Evolutionary conservation across 2,329 filamentous ascomycete species (phyloP).

Genomic region (Venturiaceae sp.): DNA sequence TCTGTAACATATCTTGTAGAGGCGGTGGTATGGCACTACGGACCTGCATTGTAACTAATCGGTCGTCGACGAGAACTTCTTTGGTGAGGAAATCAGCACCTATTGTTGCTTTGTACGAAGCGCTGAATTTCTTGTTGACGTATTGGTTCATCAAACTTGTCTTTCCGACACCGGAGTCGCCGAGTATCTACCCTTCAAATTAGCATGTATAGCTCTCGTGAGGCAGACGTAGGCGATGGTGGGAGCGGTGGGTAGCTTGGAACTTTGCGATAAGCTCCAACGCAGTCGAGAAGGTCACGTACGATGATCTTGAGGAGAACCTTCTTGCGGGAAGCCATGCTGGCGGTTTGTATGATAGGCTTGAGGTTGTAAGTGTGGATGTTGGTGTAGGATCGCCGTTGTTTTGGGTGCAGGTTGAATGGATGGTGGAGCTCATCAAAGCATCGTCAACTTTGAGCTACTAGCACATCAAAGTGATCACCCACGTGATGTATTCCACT

Average conservation of each 20-base stretch:
- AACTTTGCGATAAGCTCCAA: conserved; percentile 8
- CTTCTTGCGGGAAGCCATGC: conserved; percentile 79
- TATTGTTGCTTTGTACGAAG: conserved; percentile 99
- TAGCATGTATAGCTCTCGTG: conserved; percentile 10
- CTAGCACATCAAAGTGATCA: no score
- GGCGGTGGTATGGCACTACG: conserved; percentile 11
- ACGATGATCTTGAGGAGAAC: conserved; percentile 70
- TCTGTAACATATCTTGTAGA: neutral
- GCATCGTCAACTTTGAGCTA: no score
- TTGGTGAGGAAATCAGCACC: conserved; percentile 97
- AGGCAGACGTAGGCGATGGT: conserved; percentile 4
- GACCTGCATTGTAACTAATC: conserved; percentile 97
- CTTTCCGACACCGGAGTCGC: conserved; percentile 97
- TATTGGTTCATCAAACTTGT: conserved; percentile 99
- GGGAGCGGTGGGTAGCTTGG: conserved; percentile 3
- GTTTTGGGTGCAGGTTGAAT: neutral
- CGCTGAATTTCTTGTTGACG: conserved; percentile 99
- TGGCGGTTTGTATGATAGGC: neutral
- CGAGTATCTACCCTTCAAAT: conserved; percentile 63
- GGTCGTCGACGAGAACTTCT: conserved; percentile 93
- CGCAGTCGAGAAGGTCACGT: conserved; percentile 13
- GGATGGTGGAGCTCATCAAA: neutral
- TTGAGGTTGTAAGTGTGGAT: neutral
- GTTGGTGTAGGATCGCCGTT: neutral
- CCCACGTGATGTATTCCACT: no score